Evolutionary conservation across 441 rosid species (phyloP).

Genomic region (Codiaeum variegatum): DNA sequence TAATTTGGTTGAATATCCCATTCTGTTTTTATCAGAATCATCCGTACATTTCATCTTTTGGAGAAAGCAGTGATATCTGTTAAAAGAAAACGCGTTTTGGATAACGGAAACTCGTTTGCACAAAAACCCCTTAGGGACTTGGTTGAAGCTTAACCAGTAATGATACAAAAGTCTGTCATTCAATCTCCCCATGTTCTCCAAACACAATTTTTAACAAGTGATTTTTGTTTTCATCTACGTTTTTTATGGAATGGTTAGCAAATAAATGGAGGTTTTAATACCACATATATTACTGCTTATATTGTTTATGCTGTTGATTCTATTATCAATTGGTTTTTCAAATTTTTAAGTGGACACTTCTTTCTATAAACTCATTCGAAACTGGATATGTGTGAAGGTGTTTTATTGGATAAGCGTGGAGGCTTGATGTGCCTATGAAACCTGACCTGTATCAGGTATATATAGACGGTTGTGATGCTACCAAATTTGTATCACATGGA

Average conservation of each 20-base stretch:
- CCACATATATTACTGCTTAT: background rate
- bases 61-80: background rate
- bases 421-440: conserved; percentile 5
- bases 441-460: conserved; percentile 14
- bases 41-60: background rate
- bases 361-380: conserved; percentile 5
- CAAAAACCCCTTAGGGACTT: background rate
- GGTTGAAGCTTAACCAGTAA: background rate
- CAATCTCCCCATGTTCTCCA: background rate
- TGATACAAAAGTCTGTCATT: background rate
- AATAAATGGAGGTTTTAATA: background rate
- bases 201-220: background rate
- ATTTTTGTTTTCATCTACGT: background rate
- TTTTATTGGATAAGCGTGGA: conserved; percentile 13
- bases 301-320: background rate
- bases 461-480: conserved; percentile 5
- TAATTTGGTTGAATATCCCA: no score
- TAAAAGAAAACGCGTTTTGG: background rate
- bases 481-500: conserved; percentile 15
- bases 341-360: background rate
- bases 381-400: conserved; percentile 12
- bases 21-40: no score
- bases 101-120: background rate
- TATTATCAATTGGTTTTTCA: background rate
- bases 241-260: background rate